These are phyloP conservation scores for Backusella westeae DNA, from an alignment of 192 early-diverging fungal genomes.

Conservation along the genomic window DNA sequence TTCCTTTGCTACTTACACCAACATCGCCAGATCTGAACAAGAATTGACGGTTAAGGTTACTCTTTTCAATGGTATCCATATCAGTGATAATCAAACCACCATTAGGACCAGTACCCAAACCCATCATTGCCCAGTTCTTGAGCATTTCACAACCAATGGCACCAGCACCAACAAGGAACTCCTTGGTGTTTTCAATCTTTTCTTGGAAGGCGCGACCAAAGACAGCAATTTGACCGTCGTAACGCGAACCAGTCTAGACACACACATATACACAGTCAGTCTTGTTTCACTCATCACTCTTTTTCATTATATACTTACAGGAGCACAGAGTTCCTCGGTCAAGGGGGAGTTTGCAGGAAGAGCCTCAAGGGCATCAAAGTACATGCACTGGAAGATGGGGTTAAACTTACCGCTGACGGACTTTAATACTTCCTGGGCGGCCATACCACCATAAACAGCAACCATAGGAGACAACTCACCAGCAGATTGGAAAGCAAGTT, in stretches of 20 bases:
- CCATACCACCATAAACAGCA: constrained; percentile 94
- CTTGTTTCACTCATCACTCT: neutral
- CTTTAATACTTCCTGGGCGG: constrained; percentile 98
- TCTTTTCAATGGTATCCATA: constrained; percentile 99
- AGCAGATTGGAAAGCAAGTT: constrained; percentile 83
- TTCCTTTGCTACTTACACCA: constrained; percentile 42
- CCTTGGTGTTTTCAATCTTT: constrained; percentile 77
- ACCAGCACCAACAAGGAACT: constrained; percentile 97
- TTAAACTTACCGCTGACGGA: constrained; percentile 92
- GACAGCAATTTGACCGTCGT: constrained; percentile 95
- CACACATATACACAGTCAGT: neutral
- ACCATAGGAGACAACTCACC: constrained; percentile 95
- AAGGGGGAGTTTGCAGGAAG: constrained; percentile 68
- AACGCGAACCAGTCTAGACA: constrained; percentile 72
- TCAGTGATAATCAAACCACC: constrained; percentile 91
- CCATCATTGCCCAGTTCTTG: constrained; percentile 99
- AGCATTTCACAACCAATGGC: constrained; percentile 99
- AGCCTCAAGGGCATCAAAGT: constrained; percentile 97
- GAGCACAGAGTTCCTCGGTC: constrained; percentile 74
- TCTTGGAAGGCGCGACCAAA: constrained; percentile 93
- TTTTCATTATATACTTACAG: constrained; percentile 38
- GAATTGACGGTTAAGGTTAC: constrained; percentile 99
- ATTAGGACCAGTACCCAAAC: constrained; percentile 76
- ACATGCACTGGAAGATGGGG: constrained; percentile 90
- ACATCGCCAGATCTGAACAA: constrained; percentile 89